phyloP scores from a whole-genome alignment of 169 alveolate genomes.

The Cryptosporidium andersoni region DNA sequence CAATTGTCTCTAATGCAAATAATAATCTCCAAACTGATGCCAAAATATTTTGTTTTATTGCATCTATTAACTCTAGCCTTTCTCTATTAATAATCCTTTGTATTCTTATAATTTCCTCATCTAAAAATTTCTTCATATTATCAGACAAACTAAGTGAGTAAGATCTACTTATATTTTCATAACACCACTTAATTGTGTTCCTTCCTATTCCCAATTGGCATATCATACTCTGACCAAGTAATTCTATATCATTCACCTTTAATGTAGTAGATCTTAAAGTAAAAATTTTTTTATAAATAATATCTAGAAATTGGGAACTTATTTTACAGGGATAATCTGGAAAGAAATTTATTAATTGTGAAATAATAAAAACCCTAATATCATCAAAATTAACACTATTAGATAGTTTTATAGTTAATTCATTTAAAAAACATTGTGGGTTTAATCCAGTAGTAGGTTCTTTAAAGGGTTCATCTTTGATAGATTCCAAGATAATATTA shows the following conservation, averaged over 20 bases:
- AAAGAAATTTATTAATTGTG: slow-evolving; percentile 4
- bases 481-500: too few species aligned
- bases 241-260: not conserved
- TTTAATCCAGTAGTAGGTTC: not conserved
- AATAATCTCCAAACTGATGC: not conserved
- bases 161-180: slow-evolving; percentile 13
- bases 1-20: slow-evolving; percentile 3
- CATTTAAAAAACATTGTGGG: not conserved
- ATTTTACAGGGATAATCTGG: slow-evolving; percentile 8
- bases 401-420: not conserved
- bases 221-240: not conserved
- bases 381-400: not conserved
- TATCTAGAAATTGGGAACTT: slow-evolving; percentile 20
- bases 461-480: not conserved
- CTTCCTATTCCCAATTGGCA: slow-evolving; percentile 11
- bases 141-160: not conserved
- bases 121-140: slow-evolving; percentile 2
- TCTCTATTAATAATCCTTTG: slow-evolving; percentile 25
- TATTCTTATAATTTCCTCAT: slow-evolving; percentile 1
- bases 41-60: not conserved
- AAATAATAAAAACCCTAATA: not conserved
- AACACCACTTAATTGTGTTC: slow-evolving; percentile 12
- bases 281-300: slow-evolving; percentile 12
- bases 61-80: not conserved
- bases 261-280: not conserved